These are phyloP conservation scores for Gentiana macrophylla DNA, from an alignment of 257 asterid genomes.

Conservation along the genomic window DNA sequence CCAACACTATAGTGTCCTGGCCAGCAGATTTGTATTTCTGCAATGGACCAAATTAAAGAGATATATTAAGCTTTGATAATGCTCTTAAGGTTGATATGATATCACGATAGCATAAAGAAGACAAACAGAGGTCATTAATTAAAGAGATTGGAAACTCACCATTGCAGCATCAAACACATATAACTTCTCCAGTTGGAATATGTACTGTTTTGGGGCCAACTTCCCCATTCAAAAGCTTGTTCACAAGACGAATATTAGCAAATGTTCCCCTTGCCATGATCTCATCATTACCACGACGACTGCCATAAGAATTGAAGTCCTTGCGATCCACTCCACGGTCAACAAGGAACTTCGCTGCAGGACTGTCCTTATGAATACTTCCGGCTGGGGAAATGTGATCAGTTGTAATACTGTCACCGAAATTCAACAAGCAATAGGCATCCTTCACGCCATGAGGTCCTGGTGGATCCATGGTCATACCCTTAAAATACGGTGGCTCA, in stretches of 20 bases:
- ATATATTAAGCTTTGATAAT: no score
- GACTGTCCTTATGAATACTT: constrained; percentile 87
- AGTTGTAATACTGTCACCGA: constrained; percentile 89
- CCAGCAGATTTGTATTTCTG: constrained; percentile 88
- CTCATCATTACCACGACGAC: constrained; percentile 97
- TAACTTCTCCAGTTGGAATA: constrained; percentile 70
- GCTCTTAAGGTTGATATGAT: no score
- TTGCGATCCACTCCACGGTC: constrained; percentile 76
- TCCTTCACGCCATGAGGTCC: constrained; percentile 91
- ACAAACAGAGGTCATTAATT: no score
- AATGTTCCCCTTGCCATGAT: constrained; percentile 96
- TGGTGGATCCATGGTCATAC: constrained; percentile 90
- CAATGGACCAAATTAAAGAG: constrained; percentile 2
- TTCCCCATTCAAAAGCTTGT: constrained; percentile 83
- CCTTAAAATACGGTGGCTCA: constrained; percentile 90
- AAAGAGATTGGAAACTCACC: constrained; percentile 26
- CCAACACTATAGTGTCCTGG: constrained; percentile 73
- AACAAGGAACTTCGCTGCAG: constrained; percentile 73
- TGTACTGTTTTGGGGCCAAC: constrained; percentile 93
- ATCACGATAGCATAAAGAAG: background rate
- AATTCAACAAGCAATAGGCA: constrained; percentile 87
- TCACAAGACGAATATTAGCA: constrained; percentile 85
- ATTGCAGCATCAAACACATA: constrained; percentile 81
- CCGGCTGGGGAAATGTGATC: constrained; percentile 99
- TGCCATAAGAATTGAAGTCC: constrained; percentile 91